Conservation (phyloP, 2,329 filamentous ascomycete species). For the Talaromyces sp. region DNA sequence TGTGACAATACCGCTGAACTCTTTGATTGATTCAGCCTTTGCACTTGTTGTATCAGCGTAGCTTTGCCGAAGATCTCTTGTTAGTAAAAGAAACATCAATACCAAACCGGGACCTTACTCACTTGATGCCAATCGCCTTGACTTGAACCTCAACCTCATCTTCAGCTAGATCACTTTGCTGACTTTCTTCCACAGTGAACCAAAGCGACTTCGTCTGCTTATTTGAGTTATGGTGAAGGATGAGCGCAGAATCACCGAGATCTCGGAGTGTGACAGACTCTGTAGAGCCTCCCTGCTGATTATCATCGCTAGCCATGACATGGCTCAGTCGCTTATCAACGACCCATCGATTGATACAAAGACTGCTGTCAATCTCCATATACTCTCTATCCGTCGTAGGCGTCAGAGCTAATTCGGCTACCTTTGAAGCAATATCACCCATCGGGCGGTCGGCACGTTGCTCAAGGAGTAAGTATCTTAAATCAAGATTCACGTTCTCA, state of each 20-base stretch:
- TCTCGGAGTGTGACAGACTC: background rate
- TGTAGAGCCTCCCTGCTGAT: background rate
- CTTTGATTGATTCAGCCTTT: background rate
- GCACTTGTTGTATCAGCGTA: too few species aligned
- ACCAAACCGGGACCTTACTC: background rate
- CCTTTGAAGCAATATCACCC: background rate
- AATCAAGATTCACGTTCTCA: conserved; percentile 15
- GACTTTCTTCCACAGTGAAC: background rate
- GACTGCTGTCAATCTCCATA: conserved; percentile 13
- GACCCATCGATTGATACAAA: conserved; percentile 18
- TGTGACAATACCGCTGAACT: background rate
- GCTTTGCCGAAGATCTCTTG: background rate
- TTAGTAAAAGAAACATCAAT: background rate
- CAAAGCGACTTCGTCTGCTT: background rate
- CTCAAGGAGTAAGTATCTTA: conserved; percentile 3
- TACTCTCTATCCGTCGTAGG: conserved; percentile 16
- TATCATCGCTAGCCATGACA: background rate
- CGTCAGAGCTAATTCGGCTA: background rate
- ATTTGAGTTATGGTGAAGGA: background rate
- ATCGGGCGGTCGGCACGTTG: background rate
- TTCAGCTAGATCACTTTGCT: background rate
- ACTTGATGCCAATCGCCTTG: background rate
- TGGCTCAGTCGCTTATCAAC: background rate
- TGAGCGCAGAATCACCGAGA: background rate
- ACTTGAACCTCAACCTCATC: background rate